These are phyloP conservation scores for Scenedesmus sp. DNA, from an alignment of 163 green algal species.

Conservation along the genomic window DNA sequence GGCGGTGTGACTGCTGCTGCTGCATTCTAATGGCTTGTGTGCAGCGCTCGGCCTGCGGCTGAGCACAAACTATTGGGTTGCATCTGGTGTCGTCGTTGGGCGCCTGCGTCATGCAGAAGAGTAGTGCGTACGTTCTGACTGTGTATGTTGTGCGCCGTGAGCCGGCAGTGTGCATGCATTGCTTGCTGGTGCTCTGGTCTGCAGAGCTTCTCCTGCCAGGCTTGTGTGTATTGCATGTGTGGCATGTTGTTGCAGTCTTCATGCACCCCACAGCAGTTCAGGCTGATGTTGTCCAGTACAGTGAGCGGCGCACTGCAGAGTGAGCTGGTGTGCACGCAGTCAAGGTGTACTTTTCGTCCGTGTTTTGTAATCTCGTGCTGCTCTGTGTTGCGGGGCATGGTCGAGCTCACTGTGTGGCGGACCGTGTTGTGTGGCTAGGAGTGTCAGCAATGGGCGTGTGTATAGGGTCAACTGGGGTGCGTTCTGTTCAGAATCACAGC, in stretches of 20 bases:
- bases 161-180: neutral
- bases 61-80: neutral
- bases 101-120: neutral
- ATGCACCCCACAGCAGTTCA: neutral
- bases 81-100: neutral
- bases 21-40: neutral
- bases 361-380: neutral
- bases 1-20: neutral
- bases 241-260: neutral
- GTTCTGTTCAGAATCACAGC: neutral
- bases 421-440: neutral
- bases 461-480: neutral
- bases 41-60: neutral
- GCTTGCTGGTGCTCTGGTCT: neutral
- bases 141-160: neutral
- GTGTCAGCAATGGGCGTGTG: neutral
- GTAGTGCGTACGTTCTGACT: neutral
- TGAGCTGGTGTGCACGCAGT: neutral
- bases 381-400: neutral
- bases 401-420: neutral
- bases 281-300: neutral
- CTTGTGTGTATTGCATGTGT: neutral
- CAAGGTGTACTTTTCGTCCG: neutral
- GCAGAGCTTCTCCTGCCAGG: neutral
- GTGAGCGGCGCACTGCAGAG: neutral